Evolutionary conservation across 139 green algal species (phyloP).

Genomic region (Picochlorum costavermella): DNA sequence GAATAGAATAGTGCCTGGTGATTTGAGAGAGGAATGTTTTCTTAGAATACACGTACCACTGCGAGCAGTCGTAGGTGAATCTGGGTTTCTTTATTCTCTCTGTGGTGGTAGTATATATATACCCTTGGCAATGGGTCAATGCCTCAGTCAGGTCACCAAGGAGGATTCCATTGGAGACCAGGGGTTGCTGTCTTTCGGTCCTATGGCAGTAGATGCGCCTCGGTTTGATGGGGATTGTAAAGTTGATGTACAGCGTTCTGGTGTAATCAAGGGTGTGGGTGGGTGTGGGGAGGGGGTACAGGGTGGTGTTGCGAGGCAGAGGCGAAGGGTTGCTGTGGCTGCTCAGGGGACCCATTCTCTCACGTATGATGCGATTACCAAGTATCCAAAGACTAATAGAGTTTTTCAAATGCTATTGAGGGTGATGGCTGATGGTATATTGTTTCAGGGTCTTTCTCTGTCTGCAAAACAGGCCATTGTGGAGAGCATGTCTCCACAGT

Average conservation of each 20-base stretch:
- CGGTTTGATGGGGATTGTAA: background rate
- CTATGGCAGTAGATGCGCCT: background rate
- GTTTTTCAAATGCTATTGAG: conserved; percentile 10
- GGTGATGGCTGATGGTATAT: conserved; percentile 58
- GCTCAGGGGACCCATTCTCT: conserved; percentile 31
- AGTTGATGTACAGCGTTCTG: no score
- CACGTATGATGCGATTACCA: conserved; percentile 29
- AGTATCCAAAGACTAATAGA: conserved; percentile 30
- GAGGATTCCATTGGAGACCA: background rate
- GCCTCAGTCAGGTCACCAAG: background rate
- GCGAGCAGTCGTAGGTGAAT: no score
- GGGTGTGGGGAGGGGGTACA: background rate
- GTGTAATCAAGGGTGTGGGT: background rate
- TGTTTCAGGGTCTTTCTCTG: conserved; percentile 60
- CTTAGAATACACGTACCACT: no score
- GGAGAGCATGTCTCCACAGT: conserved; percentile 55
- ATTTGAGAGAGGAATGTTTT: no score
- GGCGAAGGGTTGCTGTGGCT: conserved; percentile 44
- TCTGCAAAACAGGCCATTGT: conserved; percentile 63
- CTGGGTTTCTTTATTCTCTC: no score
- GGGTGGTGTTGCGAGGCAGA: conserved; percentile 1
- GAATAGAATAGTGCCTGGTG: no score
- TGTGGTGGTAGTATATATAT: background rate
- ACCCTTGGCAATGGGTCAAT: conserved; percentile 2
- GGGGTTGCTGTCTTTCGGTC: no score